Conservation (phyloP, 768 basidiomycete species). For the Agrocybe praecox region DNA sequence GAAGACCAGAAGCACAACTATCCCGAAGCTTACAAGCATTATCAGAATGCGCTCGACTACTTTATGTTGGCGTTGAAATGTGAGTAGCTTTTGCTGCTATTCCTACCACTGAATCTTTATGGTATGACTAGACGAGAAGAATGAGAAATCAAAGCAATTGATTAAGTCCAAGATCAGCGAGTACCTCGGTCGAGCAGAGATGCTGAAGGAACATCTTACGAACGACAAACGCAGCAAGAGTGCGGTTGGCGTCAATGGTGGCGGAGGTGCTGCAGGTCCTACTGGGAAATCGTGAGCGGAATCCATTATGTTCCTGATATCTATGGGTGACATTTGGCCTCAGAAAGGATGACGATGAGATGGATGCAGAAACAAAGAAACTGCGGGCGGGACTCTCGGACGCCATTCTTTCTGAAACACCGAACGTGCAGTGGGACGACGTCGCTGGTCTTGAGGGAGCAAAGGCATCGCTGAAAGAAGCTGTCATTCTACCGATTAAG, state of each 20-base stretch:
- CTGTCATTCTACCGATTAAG: constrained; percentile 99
- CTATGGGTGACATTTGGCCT: background rate
- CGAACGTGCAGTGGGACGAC: constrained; percentile 98
- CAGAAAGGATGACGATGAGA: constrained; percentile 66
- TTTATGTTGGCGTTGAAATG: constrained; percentile 98
- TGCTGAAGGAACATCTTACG: constrained; percentile 80
- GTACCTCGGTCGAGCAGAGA: constrained; percentile 91
- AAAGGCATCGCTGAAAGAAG: constrained; percentile 95
- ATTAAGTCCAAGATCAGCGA: constrained; percentile 89
- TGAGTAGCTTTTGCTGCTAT: constrained; percentile 30
- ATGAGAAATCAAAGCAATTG: constrained; percentile 85
- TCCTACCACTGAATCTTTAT: background rate
- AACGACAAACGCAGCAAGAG: constrained; percentile 61
- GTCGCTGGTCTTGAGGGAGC: constrained; percentile 96
- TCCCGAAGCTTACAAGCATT: constrained; percentile 90
- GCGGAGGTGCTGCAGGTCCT: constrained; percentile 38
- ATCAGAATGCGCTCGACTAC: constrained; percentile 95
- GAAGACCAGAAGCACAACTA: constrained; percentile 94
- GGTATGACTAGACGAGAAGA: constrained; percentile 55
- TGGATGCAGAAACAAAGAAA: constrained; percentile 95
- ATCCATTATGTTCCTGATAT: background rate
- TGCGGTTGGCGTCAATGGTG: constrained; percentile 51
- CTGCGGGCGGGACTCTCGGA: constrained; percentile 87
- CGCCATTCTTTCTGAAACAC: constrained; percentile 91
- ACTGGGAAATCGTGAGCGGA: constrained; percentile 49